These are phyloP conservation scores for Dioszegia hungarica DNA, from an alignment of 768 basidiomycete species.

Conservation along the genomic window DNA sequence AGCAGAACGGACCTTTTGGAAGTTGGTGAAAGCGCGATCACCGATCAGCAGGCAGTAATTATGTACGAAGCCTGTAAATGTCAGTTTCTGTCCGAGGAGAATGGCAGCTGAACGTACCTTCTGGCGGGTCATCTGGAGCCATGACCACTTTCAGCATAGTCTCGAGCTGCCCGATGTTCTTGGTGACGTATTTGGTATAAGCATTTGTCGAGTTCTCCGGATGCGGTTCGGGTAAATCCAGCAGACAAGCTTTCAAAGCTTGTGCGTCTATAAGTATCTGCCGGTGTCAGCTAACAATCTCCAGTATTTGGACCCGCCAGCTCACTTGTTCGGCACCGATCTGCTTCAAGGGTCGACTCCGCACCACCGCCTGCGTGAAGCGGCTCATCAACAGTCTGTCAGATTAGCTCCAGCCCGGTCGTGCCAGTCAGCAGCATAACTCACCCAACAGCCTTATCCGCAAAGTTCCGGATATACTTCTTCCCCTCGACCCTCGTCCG, in stretches of 20 bases:
- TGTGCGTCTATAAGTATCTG: constrained; percentile 88
- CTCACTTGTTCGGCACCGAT: constrained; percentile 89
- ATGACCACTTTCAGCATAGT: constrained; percentile 92
- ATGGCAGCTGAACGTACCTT: not conserved
- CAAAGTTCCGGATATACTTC: constrained; percentile 86
- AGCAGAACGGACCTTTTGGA: constrained; percentile 72
- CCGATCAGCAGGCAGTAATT: constrained; percentile 93
- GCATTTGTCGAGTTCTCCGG: constrained; percentile 41
- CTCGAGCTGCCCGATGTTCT: constrained; percentile 75
- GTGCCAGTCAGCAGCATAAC: constrained; percentile 7
- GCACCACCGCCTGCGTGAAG: constrained; percentile 83
- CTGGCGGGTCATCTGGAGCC: constrained; percentile 64
- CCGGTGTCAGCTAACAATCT: not conserved
- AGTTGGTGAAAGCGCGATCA: constrained; percentile 91
- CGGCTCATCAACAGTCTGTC: constrained; percentile 71
- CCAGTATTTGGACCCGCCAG: not conserved
- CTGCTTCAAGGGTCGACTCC: constrained; percentile 83
- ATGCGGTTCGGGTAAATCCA: constrained; percentile 68
- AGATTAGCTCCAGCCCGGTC: constrained; percentile 8
- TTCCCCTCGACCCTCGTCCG: constrained; percentile 85
- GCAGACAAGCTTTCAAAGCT: constrained; percentile 71
- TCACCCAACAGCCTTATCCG: constrained; percentile 89
- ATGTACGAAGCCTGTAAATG: constrained; percentile 74
- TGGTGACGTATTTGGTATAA: constrained; percentile 75
- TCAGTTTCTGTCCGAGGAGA: not conserved